These are phyloP conservation scores for Lactarius indigo DNA, from an alignment of 768 basidiomycete genomes.

Conservation along the genomic window DNA sequence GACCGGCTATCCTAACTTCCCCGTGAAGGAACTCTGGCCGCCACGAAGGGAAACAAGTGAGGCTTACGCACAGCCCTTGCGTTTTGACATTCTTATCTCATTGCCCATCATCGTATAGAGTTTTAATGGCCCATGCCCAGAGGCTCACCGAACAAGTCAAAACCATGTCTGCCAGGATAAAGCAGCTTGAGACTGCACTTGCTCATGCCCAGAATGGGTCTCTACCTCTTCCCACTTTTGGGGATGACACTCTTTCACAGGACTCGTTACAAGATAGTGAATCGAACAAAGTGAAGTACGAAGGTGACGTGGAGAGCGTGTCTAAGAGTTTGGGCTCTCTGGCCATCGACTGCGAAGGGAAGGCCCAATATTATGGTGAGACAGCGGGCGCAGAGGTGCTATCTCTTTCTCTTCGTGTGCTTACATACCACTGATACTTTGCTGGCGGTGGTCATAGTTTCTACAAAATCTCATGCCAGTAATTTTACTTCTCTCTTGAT, in stretches of 20 bases:
- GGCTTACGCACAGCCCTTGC: constrained; percentile 14
- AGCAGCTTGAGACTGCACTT: constrained; percentile 45
- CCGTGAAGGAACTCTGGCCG: constrained; percentile 42
- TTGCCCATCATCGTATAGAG: constrained; percentile 33
- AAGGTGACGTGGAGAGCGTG: constrained; percentile 31
- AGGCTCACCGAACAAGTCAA: constrained; percentile 47
- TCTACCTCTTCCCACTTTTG: constrained; percentile 24
- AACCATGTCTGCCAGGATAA: constrained; percentile 39
- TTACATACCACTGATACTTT: neutral
- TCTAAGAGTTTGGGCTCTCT: constrained; percentile 46
- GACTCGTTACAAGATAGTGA: constrained; percentile 4
- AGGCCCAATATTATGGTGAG: constrained; percentile 48
- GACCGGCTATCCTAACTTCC: neutral
- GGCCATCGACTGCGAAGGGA: constrained; percentile 47
- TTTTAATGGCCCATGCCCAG: constrained; percentile 49
- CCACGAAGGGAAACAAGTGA: constrained; percentile 57
- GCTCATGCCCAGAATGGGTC: constrained; percentile 29
- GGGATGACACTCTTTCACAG: constrained; percentile 15
- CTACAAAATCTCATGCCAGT: constrained; percentile 26
- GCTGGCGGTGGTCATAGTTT: constrained; percentile 24
- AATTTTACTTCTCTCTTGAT: neutral
- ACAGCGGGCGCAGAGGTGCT: constrained; percentile 49
- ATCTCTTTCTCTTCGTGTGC: neutral
- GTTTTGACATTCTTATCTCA: neutral
- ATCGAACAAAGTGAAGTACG: constrained; percentile 6